Base-by-base conservation (phyloP, 805 yeast genomes). In the Metschnikowia orientalis region DNA sequence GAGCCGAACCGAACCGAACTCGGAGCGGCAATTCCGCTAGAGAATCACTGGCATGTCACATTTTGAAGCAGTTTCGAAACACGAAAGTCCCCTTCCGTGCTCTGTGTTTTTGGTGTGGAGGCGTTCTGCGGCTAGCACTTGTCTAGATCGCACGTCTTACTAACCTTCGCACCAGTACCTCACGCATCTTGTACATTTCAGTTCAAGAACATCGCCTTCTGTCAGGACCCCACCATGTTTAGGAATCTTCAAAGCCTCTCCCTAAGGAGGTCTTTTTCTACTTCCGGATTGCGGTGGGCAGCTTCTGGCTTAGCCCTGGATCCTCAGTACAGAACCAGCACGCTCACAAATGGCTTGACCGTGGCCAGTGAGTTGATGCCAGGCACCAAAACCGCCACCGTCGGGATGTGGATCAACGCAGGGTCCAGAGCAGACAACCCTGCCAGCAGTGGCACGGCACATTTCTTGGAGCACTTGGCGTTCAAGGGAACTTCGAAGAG, bases 351-450 rank as follows among this genome's bases (percentile, higher is more conserved):
- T 56, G 99, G 99, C 3, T 62, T 92, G 26, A 90, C 97, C 0
- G 95, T 90, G 23, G 98, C 97, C 34, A 75, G 94, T 28, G 97
- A 92, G 56, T 53, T 71, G 26, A 77, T 84, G 55, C 97, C 97
- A 8, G 80, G 83, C 42, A 80, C 94, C 6, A 73, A 81, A 47
- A 88, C 97, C 26, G 97, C 98, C 41, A 92, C 98, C 2, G 96
- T 92, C 9, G 98, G 97, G 2, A 90, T 92, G 35, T 94, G 96
- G 90, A 88, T 92, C 41, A 96, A 92, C 61, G 96, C 98, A 24
- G 99, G 99, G 2, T 89, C 97, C 3, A 73, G 99, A 42, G 97
- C 97, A 3, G 99, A 92, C 61, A 81, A 78, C 50, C 77, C 84
- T 51, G 72, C 72, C 53, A 88, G 88, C 48, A 70, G 77, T 32